Evolutionary conservation across 805 yeast species (phyloP), one percentile per base, ranked within the genome.

Genomic region (Wickerhamomyces mucosus): DNA sequence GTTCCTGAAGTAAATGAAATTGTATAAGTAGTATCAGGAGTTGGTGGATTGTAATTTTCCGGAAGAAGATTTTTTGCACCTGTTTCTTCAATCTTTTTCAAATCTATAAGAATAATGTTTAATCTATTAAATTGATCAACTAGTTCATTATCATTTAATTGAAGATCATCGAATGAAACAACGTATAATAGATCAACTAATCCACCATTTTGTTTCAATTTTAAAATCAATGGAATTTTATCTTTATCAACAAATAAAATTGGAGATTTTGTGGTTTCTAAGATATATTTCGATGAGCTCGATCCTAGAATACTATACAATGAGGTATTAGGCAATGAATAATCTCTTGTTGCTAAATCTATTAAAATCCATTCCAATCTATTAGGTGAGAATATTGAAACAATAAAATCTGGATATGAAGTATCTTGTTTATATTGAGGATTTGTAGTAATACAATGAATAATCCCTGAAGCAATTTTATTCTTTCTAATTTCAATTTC

Each of bases 1-100:
- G 81, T 75, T n/a, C 81, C 81, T 0, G 78, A 72, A 5, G 81
- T 75, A 48, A 73, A 74, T 15, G 72, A 69, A 28, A 75, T 66
- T n/a, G 79, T 69, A 39, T 65, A 63, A 4, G 59, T 39, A 21
- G 60, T 59, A 6, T 61, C 58, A 1, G 69, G 65, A 1, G 42
- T 42, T 4, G 68, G 66, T 26, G 38, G 24, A 39, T 46, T 41
- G 28, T 32, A 35, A 7, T 36, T 30, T 3, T 29, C 21, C 1
- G 60, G 47, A 42, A 44, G 35, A 36, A 70, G 63, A 28, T 65
- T 54, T 35, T 58, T 41, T 35, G 33, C 44, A 23, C 62, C 66
- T 32, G 59, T 21, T 2, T 43, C 40, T 26, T 56, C 55, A 25
- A 64, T 45, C 13, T 54, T 55, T 2, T 50, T 43, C 30, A 63